Evolutionary conservation across 331 rosid species (phyloP), one percentile per base, ranked within the genome.

Genomic region (Acacia concinna): DNA sequence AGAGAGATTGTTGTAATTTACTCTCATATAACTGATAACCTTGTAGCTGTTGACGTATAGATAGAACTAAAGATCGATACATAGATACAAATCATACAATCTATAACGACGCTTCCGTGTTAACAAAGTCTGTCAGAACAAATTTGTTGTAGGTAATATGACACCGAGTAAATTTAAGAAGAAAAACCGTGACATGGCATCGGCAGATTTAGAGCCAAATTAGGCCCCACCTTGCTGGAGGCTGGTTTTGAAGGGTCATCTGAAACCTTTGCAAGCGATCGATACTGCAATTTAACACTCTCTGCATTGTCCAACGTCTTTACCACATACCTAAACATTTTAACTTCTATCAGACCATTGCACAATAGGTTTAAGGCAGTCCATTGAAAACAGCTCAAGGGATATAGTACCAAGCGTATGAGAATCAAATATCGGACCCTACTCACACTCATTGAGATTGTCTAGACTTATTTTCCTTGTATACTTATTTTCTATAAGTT

Each of bases 281-380:
- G 97, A 84, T 93, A 93, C 88, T 96, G 99, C 88, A 96, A 87
- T 80, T 96, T 96, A 21, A 96, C 99, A 75, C 99, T 96, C 90
- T 96, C 99, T 43, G 99, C 99, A 54, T 91, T 96, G 92, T 96
- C 99, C 90, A 93, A 64, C 35, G 99, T 96, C 92, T 96, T 96
- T 74, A 96, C 99, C 74, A 96, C 99, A 83, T 91, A 96, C 99
- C 99, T 96, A 84, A 25, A 57, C 11, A 84, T 3, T 23, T 7
- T 62, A 76, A 76, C 73, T 65, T 47, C 46, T 35, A 65, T 78
- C 57, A 85, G 74, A n/a, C n/a, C 17, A 62, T n/a, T n/a, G 30
- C 54, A 49, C 32, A 60, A n/a, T 3, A 68, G 47, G 47, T 35
- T 63, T 71, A 7, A 37, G 21, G 8, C 3, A 25, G 21, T 77